phyloP scores from a whole-genome alignment of 148 eudicot genomes.

The Vaccinium darrowii region DNA sequence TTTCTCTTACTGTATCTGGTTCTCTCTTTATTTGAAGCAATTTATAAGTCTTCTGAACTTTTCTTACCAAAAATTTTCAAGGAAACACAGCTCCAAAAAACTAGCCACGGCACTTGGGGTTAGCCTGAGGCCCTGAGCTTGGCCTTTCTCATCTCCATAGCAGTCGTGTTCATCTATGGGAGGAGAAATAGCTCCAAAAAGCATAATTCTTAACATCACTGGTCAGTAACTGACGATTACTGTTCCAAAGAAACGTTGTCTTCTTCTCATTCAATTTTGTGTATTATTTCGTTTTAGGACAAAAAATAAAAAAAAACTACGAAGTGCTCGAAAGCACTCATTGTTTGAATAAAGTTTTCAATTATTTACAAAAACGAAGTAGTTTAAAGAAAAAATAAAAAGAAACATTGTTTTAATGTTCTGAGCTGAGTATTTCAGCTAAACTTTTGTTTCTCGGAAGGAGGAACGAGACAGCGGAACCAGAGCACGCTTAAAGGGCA shows the following conservation, averaged over 20 bases:
- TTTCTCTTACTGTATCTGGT: background rate
- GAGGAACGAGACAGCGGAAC: background rate
- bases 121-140: slow-evolving; percentile 59
- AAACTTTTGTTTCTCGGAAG: background rate
- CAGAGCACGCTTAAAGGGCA: no score
- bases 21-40: slow-evolving; percentile 21
- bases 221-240: slow-evolving; percentile 40
- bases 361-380: background rate
- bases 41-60: background rate
- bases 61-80: slow-evolving; percentile 30
- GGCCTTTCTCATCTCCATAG: slow-evolving; percentile 35
- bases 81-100: slow-evolving; percentile 55
- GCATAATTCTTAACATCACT: slow-evolving; percentile 59
- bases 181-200: slow-evolving; percentile 37
- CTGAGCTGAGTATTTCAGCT: background rate
- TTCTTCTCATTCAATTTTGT: background rate
- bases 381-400: background rate
- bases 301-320: background rate
- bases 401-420: background rate
- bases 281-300: background rate
- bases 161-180: slow-evolving; percentile 50
- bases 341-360: background rate
- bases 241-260: background rate
- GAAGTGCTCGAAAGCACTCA: background rate
- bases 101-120: slow-evolving; percentile 78